Evolutionary conservation across 2,329 filamentous ascomycete species (phyloP).

Genomic region (Apiospora hydei): DNA sequence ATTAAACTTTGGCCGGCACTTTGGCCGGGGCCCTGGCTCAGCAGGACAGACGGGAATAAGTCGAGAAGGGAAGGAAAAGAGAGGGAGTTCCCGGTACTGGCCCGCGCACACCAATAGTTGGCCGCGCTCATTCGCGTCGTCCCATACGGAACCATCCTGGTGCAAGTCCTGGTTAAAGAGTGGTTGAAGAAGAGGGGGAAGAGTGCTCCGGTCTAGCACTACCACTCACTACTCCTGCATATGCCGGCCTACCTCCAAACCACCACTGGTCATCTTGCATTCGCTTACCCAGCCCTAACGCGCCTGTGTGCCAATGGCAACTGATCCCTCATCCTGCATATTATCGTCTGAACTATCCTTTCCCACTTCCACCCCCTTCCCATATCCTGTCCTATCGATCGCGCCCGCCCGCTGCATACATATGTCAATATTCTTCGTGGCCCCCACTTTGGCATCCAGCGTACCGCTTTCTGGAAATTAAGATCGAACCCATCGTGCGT

Average conservation of each 20-base stretch:
- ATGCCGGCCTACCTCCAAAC: constrained; percentile 2
- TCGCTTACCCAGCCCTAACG: constrained; percentile 22
- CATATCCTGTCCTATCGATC: neutral
- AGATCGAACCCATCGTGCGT: constrained; percentile 23
- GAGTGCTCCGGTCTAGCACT: constrained; percentile 10
- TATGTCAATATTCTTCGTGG: constrained; percentile 21
- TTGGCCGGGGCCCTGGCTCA: neutral
- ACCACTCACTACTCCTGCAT: constrained; percentile 18
- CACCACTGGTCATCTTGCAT: constrained; percentile 13
- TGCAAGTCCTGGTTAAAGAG: neutral
- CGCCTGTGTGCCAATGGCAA: constrained; percentile 19
- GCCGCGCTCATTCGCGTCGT: neutral
- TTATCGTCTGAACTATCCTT: neutral
- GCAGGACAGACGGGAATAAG: neutral
- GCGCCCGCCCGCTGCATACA: constrained; percentile 10
- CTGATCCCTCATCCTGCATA: no score
- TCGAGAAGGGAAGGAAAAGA: neutral
- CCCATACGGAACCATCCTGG: constrained; percentile 13
- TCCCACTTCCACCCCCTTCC: neutral
- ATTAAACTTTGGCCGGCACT: neutral
- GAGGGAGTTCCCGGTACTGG: constrained; percentile 10
- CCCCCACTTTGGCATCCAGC: constrained; percentile 17
- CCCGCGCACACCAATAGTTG: neutral
- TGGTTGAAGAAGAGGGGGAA: constrained; percentile 12
- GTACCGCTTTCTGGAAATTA: constrained; percentile 25